Evolutionary conservation across 1,139 yeast species (phyloP), one percentile per base, ranked within the genome.

Genomic region (Hansenula sp.): DNA sequence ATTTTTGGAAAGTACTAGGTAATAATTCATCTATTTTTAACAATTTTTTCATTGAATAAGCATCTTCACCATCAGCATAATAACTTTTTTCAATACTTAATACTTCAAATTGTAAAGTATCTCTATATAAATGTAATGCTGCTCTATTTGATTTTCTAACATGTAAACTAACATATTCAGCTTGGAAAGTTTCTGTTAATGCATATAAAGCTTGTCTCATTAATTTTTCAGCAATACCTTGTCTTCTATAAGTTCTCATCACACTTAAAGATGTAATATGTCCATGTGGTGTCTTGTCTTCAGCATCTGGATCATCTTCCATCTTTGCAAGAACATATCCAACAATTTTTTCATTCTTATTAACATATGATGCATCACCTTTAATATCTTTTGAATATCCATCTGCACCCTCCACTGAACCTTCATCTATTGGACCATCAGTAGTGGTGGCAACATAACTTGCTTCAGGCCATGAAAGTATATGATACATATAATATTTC

Each of bases 51-150:
- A 92, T 92, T 32, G 95, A 85, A 62, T 89, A 92, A n/a, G 98
- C 98, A 66, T 94, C 97, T 62, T 94, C 99, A 22, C 96, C 96
- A 62, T 92, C 97, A 44, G 92, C 97, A 59, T 92, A 92, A 61
- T 94, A 92, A 18, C 84, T 75, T 53, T 79, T 84, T 56, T 90
- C 97, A 44, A 92, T 81, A 36, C 82, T 78, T 42, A 83, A 73
- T 35, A 88, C 92, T 55, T 79, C 90, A 60, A 94, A 92, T 47
- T 77, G 70, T 47, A 94, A 72, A 6, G 96, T 85, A 57, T 88
- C 96, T 60, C 85, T 74, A 68, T 92, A 92, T 48, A 92, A 73
- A 65, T 89, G 96, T 56, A 90, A 72, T 13, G 98, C 98, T 14
- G 98, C 98, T 56, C 89, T 69, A 65, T 92, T 92, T 38, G 95